Base-by-base conservation (phyloP, 2,329 filamentous ascomycete genomes). In the Chrysosporium queenslandicum region DNA sequence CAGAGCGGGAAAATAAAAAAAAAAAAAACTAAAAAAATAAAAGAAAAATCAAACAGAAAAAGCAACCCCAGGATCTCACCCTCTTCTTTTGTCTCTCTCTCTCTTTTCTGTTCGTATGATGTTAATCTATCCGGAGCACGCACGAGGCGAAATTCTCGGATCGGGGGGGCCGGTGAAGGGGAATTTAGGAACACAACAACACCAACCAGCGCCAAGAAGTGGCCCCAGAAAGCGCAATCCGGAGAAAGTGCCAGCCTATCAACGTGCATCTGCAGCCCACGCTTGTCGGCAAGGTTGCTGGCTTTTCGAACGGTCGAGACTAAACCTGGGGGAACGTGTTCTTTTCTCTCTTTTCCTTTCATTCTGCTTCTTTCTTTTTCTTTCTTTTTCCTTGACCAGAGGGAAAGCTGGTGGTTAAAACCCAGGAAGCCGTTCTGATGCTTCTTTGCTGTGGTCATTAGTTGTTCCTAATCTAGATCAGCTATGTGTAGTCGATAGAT, bases 231-330 rank as follows among this genome's bases (percentile, higher is more conserved):
- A 42, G n/a, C n/a, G n/a, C n/a, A 50, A 43, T 50, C 48, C 39
- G 48, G 46, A 49, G 46, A 49, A 29, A 40, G 14, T 39, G 36
- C 30, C 39, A 45, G 48, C 48, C 48, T 50, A 50, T 50, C 25
- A 50, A 37, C n/a, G 34, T 16, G 37, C 48, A 43, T 36, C 39
- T 23, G 48, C 39, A 42, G 39, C 25, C 39, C 48, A 50, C 48
- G 48, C 48, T 45, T 50, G 48, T 42, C 20, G 37, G 48, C 27
- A n/a, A 34, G 18, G 21, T 3, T 21, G n/a, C 29, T 30, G 20
- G 21, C 34, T 12, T 11, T n/a, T 43, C 2, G 36, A 42, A 34
- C 25, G 27, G 27, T 30, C 43, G 27, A 46, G 43, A 46, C 43
- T n/a, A 32, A 20, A 25, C 39, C 16, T 20, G 39, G 39, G 39